Evolutionary conservation across 148 eudicot genomes (phyloP).

Genomic region (Linanthus parryae): DNA sequence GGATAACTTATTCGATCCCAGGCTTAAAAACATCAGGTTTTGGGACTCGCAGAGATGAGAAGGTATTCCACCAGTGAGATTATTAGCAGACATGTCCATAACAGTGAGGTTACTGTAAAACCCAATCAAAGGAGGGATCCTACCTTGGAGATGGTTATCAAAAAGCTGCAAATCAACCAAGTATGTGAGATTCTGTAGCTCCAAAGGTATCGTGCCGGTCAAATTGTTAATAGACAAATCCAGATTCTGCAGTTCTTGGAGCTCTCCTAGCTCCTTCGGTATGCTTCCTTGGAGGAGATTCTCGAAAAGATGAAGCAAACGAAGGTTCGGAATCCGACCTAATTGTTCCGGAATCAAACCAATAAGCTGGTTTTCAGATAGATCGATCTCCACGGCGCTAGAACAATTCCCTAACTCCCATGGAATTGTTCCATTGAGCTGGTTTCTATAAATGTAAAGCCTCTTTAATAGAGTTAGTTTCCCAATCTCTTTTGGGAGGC

Average conservation of each 20-base stretch:
- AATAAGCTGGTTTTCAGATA: slow-evolving; percentile 38
- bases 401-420: slow-evolving; percentile 31
- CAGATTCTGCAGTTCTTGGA: slow-evolving; percentile 24
- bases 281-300: slow-evolving; percentile 40
- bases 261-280: slow-evolving; percentile 35
- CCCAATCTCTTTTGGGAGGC: slow-evolving; percentile 45
- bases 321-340: slow-evolving; percentile 27
- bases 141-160: slow-evolving; percentile 38
- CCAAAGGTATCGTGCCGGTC: slow-evolving; percentile 39
- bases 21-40: slow-evolving; percentile 41
- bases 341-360: slow-evolving; percentile 38
- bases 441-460: slow-evolving; percentile 46
- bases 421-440: slow-evolving; percentile 47
- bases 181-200: slow-evolving; percentile 29
- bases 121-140: slow-evolving; percentile 43
- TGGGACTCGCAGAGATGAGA: slow-evolving; percentile 31
- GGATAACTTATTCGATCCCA: slow-evolving; percentile 42
- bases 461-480: slow-evolving; percentile 26
- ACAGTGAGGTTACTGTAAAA: slow-evolving; percentile 32
- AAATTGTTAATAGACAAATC: slow-evolving; percentile 49
- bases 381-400: slow-evolving; percentile 37
- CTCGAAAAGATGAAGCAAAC: slow-evolving; percentile 47
- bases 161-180: slow-evolving; percentile 46
- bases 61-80: slow-evolving; percentile 41
- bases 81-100: slow-evolving; percentile 39